Evolutionary conservation across 179 eudicot genomes (phyloP), one percentile per base, ranked within the genome.

Genomic region (Amaranthus tricolor): DNA sequence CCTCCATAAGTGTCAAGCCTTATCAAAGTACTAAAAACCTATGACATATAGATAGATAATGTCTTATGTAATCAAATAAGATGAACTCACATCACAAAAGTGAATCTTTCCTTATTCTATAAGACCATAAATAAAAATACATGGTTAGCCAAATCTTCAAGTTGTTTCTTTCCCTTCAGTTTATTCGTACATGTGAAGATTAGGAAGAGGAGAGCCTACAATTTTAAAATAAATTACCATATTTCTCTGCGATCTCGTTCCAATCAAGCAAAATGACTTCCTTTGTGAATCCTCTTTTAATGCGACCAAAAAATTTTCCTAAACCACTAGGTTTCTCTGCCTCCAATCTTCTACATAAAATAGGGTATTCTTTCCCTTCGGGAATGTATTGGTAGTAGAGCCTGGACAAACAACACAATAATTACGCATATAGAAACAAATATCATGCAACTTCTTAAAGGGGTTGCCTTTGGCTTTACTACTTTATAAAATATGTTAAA

Each of bases 351-450:
- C 99, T 87, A 86, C 89, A 95, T 58, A 95, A 81, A 74, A 91
- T 85, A 5, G 99, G 99, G 76, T 89, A 95, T 71, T 95, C 97
- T 84, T 91, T 91, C 6, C 91, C 92, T 81, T 93, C 97, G 65
- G 99, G 97, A 66, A 95, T 88, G 70, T 88, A 80, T 74, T 95
- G 97, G 80, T 89, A 91, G 78, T 95, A 95, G 66, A 93, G 82
- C 99, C 99, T 95, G 85, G 50, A 59, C 67, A 77, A 69, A 54
- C 44, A 55, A 24, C 40, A 15, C 61, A 15, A 54, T 0, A n/a
- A 53, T 75, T 47, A 80, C 54, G n/a, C 70, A 47, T 59, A 2
- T n/a, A 58, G 62, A 78, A 70, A 51, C 9, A 54, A 47, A 17
- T 47, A 51, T 60, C 56, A 66, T 24, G 20, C 31, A 51, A 72